A percentile compares a stretch with the other conserved stretches of the same genome.
Evolutionary conservation across 495 filamentous ascomycete genomes (phyloP).

Genomic region (Aspergillus haitiensis): DNA sequence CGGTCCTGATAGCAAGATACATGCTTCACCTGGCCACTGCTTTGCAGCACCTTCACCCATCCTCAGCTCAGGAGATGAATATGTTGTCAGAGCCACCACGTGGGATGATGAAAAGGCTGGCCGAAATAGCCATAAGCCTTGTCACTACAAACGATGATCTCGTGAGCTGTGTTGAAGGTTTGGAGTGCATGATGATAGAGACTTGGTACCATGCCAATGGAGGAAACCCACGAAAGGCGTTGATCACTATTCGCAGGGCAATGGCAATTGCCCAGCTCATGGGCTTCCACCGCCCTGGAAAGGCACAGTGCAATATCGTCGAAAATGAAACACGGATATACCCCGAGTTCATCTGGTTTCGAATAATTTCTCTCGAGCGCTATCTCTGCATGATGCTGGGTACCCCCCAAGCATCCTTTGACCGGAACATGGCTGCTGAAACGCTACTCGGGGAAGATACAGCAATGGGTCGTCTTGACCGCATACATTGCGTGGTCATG

Average conservation of each 20-base stretch:
- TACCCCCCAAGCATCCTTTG: conserved; percentile 41
- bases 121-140: conserved; percentile 40
- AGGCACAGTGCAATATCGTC: conserved; percentile 3
- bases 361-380: conserved; percentile 38
- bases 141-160: conserved; percentile 51
- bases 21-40: too few species aligned
- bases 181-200: conserved; percentile 53
- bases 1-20: too few species aligned
- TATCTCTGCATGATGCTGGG: conserved; percentile 50
- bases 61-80: neutral
- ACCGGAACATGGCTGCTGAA: conserved; percentile 28
- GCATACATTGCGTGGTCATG: neutral
- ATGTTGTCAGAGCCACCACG: neutral
- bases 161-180: conserved; percentile 44
- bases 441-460: neutral
- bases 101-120: conserved; percentile 28
- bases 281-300: conserved; percentile 3
- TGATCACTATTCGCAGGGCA: conserved; percentile 45
- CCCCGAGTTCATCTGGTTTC: conserved; percentile 30
- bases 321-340: conserved; percentile 17
- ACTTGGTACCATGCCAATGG: conserved; percentile 43
- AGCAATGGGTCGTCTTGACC: neutral
- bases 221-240: conserved; percentile 47
- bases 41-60: too few species aligned
- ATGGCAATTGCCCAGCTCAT: conserved; percentile 15